Percentiles rank a stretch among this genome's conserved stretches.
These are phyloP conservation scores for Carex arenaria DNA, from an alignment of 202 grass and related monocot genomes.

Conservation along the genomic window DNA sequence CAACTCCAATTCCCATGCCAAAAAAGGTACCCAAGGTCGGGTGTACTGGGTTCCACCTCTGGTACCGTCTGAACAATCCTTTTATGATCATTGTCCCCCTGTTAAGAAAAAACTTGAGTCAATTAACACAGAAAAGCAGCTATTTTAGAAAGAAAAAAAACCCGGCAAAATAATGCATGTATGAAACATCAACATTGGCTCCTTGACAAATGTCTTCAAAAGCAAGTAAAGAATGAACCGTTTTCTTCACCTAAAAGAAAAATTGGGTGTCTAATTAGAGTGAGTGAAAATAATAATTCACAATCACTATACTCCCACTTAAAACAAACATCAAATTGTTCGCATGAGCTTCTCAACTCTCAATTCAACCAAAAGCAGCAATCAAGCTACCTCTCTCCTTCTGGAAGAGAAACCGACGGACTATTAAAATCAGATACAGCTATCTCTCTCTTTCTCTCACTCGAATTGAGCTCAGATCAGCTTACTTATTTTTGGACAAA, in stretches of 20 bases:
- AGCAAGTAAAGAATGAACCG: background rate
- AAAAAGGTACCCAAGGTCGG: constrained; percentile 77
- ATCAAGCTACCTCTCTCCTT: background rate
- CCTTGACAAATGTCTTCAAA: background rate
- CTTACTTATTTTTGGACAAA: background rate
- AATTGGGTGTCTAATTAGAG: background rate
- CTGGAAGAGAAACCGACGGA: constrained; percentile 3
- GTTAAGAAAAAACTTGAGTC: background rate
- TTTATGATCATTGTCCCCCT: constrained; percentile 81
- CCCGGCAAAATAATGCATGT: background rate
- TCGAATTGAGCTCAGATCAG: background rate
- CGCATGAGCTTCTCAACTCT: constrained; percentile 3
- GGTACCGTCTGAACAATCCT: constrained; percentile 61
- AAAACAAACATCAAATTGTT: background rate
- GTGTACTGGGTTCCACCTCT: constrained; percentile 96
- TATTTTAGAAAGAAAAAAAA: background rate
- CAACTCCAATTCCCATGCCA: constrained; percentile 77
- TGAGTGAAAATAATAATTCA: background rate
- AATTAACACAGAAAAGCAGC: background rate
- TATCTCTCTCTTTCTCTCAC: background rate
- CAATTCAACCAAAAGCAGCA: constrained; percentile 3
- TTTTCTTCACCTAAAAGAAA: background rate
- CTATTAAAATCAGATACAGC: background rate
- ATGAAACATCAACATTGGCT: background rate
- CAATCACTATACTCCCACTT: background rate